Evolutionary conservation across 192 early-diverging fungal species (phyloP).

Genomic region (Coemansia sp.): DNA sequence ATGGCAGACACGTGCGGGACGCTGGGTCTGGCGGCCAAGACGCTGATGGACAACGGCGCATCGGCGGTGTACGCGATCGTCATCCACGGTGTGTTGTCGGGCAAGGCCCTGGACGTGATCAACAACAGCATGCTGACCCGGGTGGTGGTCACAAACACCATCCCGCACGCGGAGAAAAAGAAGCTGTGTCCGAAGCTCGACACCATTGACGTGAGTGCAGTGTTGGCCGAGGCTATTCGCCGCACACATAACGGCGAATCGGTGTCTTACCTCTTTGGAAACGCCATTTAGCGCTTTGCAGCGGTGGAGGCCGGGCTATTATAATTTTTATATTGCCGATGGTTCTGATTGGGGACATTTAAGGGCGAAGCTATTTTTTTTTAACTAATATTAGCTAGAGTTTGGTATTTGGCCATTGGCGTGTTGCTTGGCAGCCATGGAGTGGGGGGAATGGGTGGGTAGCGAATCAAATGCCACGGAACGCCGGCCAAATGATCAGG

Average conservation of each 20-base stretch:
- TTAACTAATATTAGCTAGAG: too few species aligned
- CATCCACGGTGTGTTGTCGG: slow-evolving; percentile 91
- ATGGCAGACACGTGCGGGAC: slow-evolving; percentile 97
- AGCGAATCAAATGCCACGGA: too few species aligned
- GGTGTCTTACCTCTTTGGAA: slow-evolving; percentile 62
- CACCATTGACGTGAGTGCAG: slow-evolving; percentile 79
- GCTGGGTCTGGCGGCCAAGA: slow-evolving; percentile 82
- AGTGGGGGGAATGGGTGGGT: too few species aligned
- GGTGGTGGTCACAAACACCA: slow-evolving; percentile 80
- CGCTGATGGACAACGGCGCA: slow-evolving; percentile 87
- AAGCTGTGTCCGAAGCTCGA: slow-evolving; percentile 74
- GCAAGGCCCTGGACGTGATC: slow-evolving; percentile 88
- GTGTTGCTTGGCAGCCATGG: too few species aligned
- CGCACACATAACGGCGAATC: slow-evolving; percentile 71
- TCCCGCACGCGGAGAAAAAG: slow-evolving; percentile 80
- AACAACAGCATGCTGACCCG: slow-evolving; percentile 72
- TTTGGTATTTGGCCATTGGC: too few species aligned
- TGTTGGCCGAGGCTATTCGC: slow-evolving; percentile 73
- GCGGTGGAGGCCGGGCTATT: too few species aligned
- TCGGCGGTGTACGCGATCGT: slow-evolving; percentile 92
- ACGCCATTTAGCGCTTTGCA: slow-evolving; percentile 29
- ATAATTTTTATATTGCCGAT: too few species aligned
- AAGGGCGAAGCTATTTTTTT: too few species aligned
- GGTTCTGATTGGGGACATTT: too few species aligned
- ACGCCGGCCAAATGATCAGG: too few species aligned